These are phyloP conservation scores for Acanthamoeba royreba DNA, from an alignment of 208 protist genomes.

Conservation along the genomic window DNA sequence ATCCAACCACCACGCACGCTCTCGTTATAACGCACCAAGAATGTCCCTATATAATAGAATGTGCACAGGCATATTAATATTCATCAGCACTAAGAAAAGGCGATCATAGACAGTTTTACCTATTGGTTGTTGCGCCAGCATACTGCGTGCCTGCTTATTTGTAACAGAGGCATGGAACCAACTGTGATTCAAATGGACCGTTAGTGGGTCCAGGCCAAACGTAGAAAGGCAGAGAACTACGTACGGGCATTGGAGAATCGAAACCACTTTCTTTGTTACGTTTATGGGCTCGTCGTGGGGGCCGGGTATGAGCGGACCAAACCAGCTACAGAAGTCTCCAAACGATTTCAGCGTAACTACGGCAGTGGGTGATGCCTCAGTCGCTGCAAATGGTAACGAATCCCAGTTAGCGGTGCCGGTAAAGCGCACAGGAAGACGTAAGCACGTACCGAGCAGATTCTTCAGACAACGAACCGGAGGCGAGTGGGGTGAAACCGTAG, in stretches of 20 bases:
- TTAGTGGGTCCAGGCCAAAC: not conserved
- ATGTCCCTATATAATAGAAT: not conserved
- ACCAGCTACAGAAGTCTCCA: conserved; percentile 22
- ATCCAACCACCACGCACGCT: conserved; percentile 38
- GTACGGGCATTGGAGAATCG: conserved; percentile 36
- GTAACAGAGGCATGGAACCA: conserved; percentile 33
- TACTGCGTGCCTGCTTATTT: conserved; percentile 24
- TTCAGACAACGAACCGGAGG: not conserved
- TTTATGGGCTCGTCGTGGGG: not conserved
- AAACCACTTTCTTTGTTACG: conserved; percentile 35
- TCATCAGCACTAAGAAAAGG: not conserved
- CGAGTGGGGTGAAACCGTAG: conserved; percentile 7
- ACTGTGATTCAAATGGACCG: not conserved
- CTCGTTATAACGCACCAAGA: conserved; percentile 45
- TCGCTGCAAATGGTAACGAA: not conserved
- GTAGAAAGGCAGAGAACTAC: not conserved
- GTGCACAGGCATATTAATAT: not conserved
- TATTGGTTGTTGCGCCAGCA: not conserved
- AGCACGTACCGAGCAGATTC: not conserved
- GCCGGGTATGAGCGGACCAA: not conserved
- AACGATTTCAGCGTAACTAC: conserved; percentile 35
- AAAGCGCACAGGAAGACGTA: not conserved
- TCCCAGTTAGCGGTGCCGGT: not conserved
- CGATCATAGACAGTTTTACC: not conserved
- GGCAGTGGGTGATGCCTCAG: not conserved